These are phyloP conservation scores for Carex myosuroides DNA, from an alignment of 176 grass and related monocot species.

Conservation along the genomic window DNA sequence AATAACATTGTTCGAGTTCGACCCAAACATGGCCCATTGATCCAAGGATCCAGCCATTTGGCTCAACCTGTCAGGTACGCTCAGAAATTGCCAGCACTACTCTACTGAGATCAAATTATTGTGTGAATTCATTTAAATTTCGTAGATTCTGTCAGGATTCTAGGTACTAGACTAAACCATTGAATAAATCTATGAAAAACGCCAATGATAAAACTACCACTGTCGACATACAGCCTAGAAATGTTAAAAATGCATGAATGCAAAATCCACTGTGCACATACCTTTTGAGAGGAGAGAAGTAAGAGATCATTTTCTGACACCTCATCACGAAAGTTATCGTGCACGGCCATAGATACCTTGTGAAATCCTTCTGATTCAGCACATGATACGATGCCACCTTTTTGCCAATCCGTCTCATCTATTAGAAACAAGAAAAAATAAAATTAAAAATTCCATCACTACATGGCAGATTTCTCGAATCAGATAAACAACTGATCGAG, in stretches of 20 bases:
- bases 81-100: background rate
- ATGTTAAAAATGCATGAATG: background rate
- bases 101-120: background rate
- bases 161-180: background rate
- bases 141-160: background rate
- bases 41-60: background rate
- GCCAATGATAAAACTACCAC: background rate
- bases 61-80: background rate
- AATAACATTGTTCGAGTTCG: background rate
- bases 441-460: background rate
- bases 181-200: background rate
- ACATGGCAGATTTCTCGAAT: background rate
- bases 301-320: slow-evolving; percentile 81
- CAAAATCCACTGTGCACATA: slow-evolving; percentile 20
- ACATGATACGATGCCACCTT: slow-evolving; percentile 29
- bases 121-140: background rate
- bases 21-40: background rate
- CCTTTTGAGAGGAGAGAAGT: slow-evolving; percentile 77
- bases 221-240: background rate
- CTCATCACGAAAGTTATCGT: slow-evolving; percentile 42
- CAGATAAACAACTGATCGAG: background rate
- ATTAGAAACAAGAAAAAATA: slow-evolving; percentile 6
- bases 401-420: slow-evolving; percentile 72
- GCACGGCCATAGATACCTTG: slow-evolving; percentile 51
- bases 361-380: slow-evolving; percentile 66